Conservation (phyloP, 495 filamentous ascomycete genomes). For the Penicillium herquei region DNA sequence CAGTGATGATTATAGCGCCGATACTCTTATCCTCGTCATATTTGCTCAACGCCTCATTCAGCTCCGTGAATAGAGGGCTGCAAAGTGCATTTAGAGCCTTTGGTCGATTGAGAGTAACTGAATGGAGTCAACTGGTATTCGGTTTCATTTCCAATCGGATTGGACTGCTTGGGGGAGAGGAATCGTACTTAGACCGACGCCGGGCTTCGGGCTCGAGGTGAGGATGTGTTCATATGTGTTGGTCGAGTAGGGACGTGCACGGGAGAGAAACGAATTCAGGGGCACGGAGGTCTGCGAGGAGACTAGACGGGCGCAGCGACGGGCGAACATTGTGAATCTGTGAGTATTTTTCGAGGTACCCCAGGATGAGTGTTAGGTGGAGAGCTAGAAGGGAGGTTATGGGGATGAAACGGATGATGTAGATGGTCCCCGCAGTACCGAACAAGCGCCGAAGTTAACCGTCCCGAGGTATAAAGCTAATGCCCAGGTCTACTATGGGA, state of each 20-base stretch:
- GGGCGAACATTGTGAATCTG: slow-evolving; percentile 50
- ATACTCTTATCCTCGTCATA: slow-evolving; percentile 70
- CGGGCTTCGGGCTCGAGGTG: slow-evolving; percentile 77
- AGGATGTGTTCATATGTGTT: slow-evolving; percentile 75
- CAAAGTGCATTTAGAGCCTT: slow-evolving; percentile 92
- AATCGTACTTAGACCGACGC: slow-evolving; percentile 77
- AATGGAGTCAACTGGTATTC: not conserved
- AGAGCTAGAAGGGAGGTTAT: slow-evolving; percentile 3
- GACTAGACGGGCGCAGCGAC: slow-evolving; percentile 56
- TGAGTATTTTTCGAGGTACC: not conserved
- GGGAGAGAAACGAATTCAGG: slow-evolving; percentile 46
- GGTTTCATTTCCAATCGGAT: slow-evolving; percentile 2
- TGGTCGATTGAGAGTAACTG: slow-evolving; percentile 93
- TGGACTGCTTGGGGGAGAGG: not conserved
- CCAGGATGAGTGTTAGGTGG: not conserved
- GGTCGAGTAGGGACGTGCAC: slow-evolving; percentile 58
- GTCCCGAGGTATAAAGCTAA: not conserved
- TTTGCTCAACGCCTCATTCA: slow-evolving; percentile 75
- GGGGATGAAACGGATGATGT: slow-evolving; percentile 25
- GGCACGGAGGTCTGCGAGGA: slow-evolving; percentile 53
- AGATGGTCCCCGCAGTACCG: slow-evolving; percentile 28
- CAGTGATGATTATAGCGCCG: slow-evolving; percentile 81
- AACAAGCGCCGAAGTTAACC: slow-evolving; percentile 31
- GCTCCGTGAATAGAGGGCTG: slow-evolving; percentile 81
- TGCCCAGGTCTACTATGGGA: too few species aligned